Evolutionary conservation across 495 filamentous ascomycete genomes (phyloP), one percentile per base, ranked within the genome.

Genomic region (Hypoxylon lienhwacheense): DNA sequence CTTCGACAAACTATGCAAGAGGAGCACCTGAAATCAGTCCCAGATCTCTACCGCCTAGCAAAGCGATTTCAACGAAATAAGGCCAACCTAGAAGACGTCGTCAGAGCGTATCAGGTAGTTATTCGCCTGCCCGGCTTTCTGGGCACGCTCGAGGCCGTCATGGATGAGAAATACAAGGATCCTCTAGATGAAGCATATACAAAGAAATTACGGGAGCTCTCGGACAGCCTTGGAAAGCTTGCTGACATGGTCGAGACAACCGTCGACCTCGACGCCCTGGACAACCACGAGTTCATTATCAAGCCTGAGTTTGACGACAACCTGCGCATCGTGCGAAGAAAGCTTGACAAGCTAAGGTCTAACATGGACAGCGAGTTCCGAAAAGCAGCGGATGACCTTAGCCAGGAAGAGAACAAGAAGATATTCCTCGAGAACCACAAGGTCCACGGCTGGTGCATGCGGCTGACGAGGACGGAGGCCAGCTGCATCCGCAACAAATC

Each of bases 231-330:
- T 34, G 83, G 79, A 17, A 95, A 90, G 69, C 74, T 99, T 24
- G 89, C 93, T 59, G 93, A 99, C 65, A 95, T 99, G 89, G 95
- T 99, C 8, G 93, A 99, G 71, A 96, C 93, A 1, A 97, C 93
- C 0, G 92, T 99, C 42, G 93, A 99, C 62, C 83, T 99, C 0
- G 90, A 95, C 44, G 93, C 93, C 5, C 79, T 97, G 31, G 92
- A 97, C 53, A 91, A 93, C 64, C 93, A 99, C 65, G 93, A 99
- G 70, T 99, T 91, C 69, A 91, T 95, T 62, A 97, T 99, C 77
- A 99, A 97, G 71, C 90, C 93, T 1, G 95, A 97, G 63, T 99
- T 97, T 53, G 95, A 97, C 59, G 93, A 97, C 21, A 79, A 85
- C 41, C 76, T 99, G 10, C 84, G 87, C 16, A 85, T 89, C 24